phyloP scores from a whole-genome alignment of 169 alveolate species.

The Blepharisma undulans region DNA sequence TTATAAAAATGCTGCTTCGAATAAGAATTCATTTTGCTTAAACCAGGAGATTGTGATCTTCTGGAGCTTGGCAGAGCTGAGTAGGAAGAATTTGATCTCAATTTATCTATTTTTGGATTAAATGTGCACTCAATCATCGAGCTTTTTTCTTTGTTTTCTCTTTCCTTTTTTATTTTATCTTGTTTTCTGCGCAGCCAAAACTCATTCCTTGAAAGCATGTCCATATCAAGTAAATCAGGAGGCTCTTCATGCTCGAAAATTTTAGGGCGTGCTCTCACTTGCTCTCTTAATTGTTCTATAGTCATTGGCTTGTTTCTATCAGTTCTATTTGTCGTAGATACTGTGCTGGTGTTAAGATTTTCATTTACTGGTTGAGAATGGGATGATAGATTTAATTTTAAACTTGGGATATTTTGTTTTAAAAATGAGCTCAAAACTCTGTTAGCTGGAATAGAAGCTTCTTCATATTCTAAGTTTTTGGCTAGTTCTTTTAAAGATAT shows the following conservation, averaged over 20 bases:
- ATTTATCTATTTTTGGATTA: not conserved
- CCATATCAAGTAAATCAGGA: constrained; percentile 41
- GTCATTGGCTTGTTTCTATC: not conserved
- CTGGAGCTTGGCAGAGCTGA: not conserved
- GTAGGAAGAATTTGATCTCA: not conserved
- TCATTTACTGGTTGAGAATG: not conserved
- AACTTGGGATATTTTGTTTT: not conserved
- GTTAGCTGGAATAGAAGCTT: not conserved
- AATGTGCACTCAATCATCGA: constrained; percentile 34
- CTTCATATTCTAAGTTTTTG: not conserved
- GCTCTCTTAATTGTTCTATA: not conserved
- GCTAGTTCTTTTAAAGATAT: constrained; percentile 3
- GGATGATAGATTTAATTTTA: not conserved
- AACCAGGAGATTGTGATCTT: not conserved
- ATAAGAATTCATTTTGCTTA: not conserved
- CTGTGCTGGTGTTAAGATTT: not conserved
- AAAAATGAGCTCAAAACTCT: not conserved
- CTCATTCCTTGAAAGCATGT: not conserved
- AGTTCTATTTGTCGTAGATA: not conserved
- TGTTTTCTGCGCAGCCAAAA: not conserved
- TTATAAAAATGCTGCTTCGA: not conserved
- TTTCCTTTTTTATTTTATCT: not conserved
- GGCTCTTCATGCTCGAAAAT: constrained; percentile 32
- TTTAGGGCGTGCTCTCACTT: not conserved
- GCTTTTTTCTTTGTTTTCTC: not conserved